Conservation (phyloP, 495 filamentous ascomycete species). For the Neurospora tetrasperma region DNA sequence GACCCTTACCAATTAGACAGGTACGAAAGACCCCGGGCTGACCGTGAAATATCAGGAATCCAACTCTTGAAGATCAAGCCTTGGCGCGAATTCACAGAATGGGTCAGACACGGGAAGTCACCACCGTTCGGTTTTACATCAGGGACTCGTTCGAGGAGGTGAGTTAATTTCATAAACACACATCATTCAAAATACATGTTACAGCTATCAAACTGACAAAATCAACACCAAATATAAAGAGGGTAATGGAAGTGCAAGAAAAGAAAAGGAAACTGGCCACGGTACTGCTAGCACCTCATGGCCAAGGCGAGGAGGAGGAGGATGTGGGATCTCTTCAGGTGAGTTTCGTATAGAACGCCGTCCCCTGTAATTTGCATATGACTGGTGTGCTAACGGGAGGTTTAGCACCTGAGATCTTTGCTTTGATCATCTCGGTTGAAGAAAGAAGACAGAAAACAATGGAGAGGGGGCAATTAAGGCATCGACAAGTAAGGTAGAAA, state of each 20-base stretch:
- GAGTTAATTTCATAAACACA: neutral
- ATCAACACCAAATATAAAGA: neutral
- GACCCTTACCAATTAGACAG: too few relatives aligned
- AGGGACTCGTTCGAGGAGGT: conserved; percentile 31
- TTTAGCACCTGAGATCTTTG: neutral
- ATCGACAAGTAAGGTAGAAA: neutral
- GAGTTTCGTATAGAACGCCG: neutral
- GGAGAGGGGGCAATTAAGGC: neutral
- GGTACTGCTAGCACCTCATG: neutral
- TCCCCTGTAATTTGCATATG: neutral
- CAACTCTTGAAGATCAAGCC: conserved; percentile 33
- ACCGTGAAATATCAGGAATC: conserved; percentile 20
- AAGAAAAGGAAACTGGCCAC: neutral
- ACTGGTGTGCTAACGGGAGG: neutral
- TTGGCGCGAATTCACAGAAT: conserved; percentile 29
- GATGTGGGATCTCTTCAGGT: neutral
- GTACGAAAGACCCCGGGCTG: neutral
- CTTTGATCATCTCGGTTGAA: neutral
- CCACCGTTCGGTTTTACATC: conserved; percentile 27
- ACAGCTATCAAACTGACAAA: neutral
- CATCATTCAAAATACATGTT: neutral
- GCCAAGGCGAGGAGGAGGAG: neutral
- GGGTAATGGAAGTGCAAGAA: neutral
- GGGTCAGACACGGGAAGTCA: conserved; percentile 29
- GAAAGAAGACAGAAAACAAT: neutral